Conservation (phyloP, 148 eudicot species). For the Polygonum maritimum region DNA sequence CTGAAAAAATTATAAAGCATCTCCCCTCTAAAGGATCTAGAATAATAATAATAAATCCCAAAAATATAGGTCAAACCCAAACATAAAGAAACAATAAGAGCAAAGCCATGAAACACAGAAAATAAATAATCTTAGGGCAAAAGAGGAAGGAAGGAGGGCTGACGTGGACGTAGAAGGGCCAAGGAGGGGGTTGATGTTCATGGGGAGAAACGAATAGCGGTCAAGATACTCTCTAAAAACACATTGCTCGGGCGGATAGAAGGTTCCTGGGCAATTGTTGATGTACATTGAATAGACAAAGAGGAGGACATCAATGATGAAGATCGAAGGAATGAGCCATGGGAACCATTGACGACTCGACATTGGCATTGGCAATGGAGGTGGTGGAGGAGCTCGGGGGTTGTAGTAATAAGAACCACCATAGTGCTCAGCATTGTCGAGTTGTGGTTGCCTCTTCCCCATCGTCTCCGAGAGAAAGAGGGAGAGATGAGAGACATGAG, state of each 20-base stretch:
- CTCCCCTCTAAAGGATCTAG: too few relatives aligned
- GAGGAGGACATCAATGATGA: conserved; percentile 22
- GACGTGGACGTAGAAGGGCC: conserved; percentile 33
- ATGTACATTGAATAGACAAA: conserved; percentile 28
- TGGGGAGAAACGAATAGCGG: conserved; percentile 30
- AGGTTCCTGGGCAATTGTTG: conserved; percentile 27
- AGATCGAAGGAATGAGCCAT: conserved; percentile 32
- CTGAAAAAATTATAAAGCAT: too few relatives aligned
- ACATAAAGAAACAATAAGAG: background rate
- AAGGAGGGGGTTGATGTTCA: conserved; percentile 23
- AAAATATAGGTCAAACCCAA: background rate
- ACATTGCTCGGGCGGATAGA: conserved; percentile 10
- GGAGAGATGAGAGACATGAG: background rate
- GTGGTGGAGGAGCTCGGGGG: conserved; percentile 6
- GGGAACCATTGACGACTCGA: conserved; percentile 13
- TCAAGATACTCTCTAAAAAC: conserved; percentile 15
- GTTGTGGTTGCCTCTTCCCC: conserved; percentile 25
- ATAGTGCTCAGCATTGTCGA: conserved; percentile 18
- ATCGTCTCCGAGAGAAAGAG: conserved; percentile 11
- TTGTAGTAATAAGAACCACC: conserved; percentile 24
- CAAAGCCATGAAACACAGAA: background rate
- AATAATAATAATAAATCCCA: too few relatives aligned
- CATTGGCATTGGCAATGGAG: conserved; percentile 12
- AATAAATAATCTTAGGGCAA: too few relatives aligned
- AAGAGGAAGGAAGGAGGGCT: background rate